Base-by-base conservation (phyloP, 202 grass and related monocot genomes). In the Zoysia matrella region DNA sequence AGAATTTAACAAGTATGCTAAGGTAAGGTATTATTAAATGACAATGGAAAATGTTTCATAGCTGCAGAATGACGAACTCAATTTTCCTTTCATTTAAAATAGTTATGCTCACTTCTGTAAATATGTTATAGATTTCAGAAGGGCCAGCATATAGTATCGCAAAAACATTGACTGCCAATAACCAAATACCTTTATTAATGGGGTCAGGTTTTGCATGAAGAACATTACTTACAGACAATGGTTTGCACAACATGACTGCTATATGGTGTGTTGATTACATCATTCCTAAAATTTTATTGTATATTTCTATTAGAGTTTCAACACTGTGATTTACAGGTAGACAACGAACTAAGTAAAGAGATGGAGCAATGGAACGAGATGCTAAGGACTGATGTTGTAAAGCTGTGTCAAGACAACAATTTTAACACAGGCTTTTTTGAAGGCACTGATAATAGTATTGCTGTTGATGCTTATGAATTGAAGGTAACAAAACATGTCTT, bases 381-480 rank as follows among this genome's bases (percentile, higher is more conserved):
- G 88, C 82, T 98, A 15, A 92, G 86, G 84, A 91, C 77, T 14
- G 95, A 98, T 50, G 84, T 95, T 71, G 78, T 98, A 70, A 94
- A 91, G 71, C 65, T 95, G 69, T 98, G 95, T 81, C 90, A 93
- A 69, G 92, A 94, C 57, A 93, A 91, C 78, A 94, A 84, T 78
- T 98, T 95, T 22, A 88, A 98, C 70, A 93, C 92, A 8, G 95
- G 95, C 3, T 98, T 98, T 81, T 98, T 98, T 88, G 95, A 98
- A 86, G 92, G 84, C 9, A 93, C 73, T 44, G 92, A 95, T 57
- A 98, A 82, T 91, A 89, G 80, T 65, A 84, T 86, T 65, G 73
- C 80, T 56, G 67, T 98, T 84, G 95, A 98, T 94, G 95, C 95
- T 47, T 98, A 98, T 58, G 95, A 98, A 61, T 86, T 98, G 74